A percentile compares a stretch with the other conserved stretches of the same genome.
Evolutionary conservation across 352 stramenopile species (phyloP).

Genomic region (Phytopythium helicoides): DNA sequence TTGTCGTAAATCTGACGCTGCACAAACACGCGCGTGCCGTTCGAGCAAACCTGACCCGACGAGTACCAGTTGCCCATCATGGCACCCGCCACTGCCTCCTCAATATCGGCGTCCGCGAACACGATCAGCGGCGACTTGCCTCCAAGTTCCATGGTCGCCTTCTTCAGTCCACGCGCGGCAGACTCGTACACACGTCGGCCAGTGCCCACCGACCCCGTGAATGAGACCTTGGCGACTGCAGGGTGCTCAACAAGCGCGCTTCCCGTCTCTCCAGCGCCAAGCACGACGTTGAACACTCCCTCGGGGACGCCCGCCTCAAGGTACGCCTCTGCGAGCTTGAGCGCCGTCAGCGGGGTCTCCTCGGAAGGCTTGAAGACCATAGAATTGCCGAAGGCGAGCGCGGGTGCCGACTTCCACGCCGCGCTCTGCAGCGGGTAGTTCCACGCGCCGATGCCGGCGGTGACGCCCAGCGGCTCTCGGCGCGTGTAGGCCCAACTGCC

Average conservation of each 20-base stretch:
- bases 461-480: slow-evolving; percentile 69
- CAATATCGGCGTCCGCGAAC: slow-evolving; percentile 81
- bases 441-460: slow-evolving; percentile 75
- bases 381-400: slow-evolving; percentile 86
- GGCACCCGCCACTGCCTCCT: slow-evolving; percentile 71
- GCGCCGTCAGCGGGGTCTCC: slow-evolving; percentile 77
- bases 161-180: slow-evolving; percentile 79
- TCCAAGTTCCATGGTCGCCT: slow-evolving; percentile 89
- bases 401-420: slow-evolving; percentile 75
- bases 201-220: slow-evolving; percentile 80
- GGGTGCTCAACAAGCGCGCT: slow-evolving; percentile 51
- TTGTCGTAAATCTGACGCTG: slow-evolving; percentile 76
- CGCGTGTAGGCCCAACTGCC: slow-evolving; percentile 79
- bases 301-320: slow-evolving; percentile 65
- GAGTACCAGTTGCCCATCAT: slow-evolving; percentile 91
- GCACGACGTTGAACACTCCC: slow-evolving; percentile 79
- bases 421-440: slow-evolving; percentile 84
- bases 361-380: slow-evolving; percentile 93
- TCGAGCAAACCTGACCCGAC: slow-evolving; percentile 88
- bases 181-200: slow-evolving; percentile 68
- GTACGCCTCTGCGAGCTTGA: slow-evolving; percentile 68
- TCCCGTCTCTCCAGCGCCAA: slow-evolving; percentile 60
- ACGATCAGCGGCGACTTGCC: slow-evolving; percentile 89
- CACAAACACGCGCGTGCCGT: slow-evolving; percentile 89
- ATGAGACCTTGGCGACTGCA: slow-evolving; percentile 75